Evolutionary conservation across 345 rosid genomes (phyloP), one percentile per base, ranked within the genome.

Genomic region (Bruguiera gymnorhiza): DNA sequence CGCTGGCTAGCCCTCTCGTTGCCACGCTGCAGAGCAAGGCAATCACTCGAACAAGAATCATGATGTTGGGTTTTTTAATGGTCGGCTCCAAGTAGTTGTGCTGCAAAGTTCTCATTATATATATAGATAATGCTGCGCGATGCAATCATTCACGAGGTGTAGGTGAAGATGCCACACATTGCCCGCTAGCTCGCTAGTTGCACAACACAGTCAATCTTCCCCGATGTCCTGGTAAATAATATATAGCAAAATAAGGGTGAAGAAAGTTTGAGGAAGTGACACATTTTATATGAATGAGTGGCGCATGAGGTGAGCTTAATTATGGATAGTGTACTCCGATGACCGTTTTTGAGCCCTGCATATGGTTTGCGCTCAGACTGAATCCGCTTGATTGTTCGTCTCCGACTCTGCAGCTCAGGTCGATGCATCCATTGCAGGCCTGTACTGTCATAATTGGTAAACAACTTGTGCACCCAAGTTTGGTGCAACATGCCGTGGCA

Each of bases 1-100:
- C 75, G 70, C 70, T 65, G 75, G 70, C 27, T 48, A 43, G 51
- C 65, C 34, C 61, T 46, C n/a, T 2, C 46, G 75, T 58, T 21
- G 70, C 70, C 69, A 65, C 58, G 58, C 60, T 30, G 64, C 51
- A 2, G 10, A 10, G 64, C 51, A 9, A 39, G 15, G 46, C 46
- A 39, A 60, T 39, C 50, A 10, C 60, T 48, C 31, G 3, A 23
- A 57, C 39, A 46, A 48, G 61, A 57, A 55, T 55, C 59, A 55
- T 55, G 27, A 27, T 21, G 59, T 55, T 55, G 6, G 46, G 59
- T 21, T 55, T 8, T 55, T 55, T 5, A 5, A 8, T 55, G 59
- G 59, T 55, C 29, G 7, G 59, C 46, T 39, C 46, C 46, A 39
- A 10, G 16, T 9, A 39, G 1, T 39, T 2, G 46, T 39, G 15